Conservation (phyloP, 345 rosid genomes). For the Erysimum cheiranthoides region DNA sequence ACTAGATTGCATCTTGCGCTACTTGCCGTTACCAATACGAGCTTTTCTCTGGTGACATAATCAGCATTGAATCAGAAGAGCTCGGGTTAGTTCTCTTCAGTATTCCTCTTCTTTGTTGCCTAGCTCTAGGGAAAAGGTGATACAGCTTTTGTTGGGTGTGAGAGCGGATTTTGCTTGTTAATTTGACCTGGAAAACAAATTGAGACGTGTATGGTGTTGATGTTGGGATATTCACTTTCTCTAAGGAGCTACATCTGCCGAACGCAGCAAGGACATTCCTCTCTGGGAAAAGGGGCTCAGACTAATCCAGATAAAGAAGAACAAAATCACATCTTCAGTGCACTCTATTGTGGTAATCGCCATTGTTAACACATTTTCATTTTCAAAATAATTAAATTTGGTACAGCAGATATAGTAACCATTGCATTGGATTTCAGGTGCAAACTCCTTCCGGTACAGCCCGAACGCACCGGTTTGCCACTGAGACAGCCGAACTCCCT, state of each 20-base stretch:
- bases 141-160: conserved; percentile 6
- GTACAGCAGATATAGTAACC: background rate
- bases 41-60: conserved; percentile 88
- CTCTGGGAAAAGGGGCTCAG: conserved; percentile 91
- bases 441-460: conserved; percentile 88
- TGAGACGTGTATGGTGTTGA: conserved; percentile 71
- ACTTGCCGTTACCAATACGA: conserved; percentile 91
- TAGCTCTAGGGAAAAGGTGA: conserved; percentile 19
- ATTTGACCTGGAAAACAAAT: conserved; percentile 10
- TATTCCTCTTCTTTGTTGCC: conserved; percentile 4
- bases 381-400: background rate
- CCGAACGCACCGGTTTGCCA: conserved; percentile 89
- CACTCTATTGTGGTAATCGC: conserved; percentile 87
- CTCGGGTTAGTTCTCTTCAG: conserved; percentile 69
- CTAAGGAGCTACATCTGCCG: conserved; percentile 99
- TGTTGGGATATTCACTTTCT: conserved; percentile 91
- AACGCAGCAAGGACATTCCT: conserved; percentile 99
- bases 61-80: conserved; percentile 80
- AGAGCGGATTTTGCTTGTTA: conserved; percentile 12
- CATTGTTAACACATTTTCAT: conserved; percentile 1
- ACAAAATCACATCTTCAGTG: conserved; percentile 73
- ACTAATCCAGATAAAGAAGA: conserved; percentile 74
- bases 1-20: conserved; percentile 85
- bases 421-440: conserved; percentile 56
- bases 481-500: conserved; percentile 88